phyloP scores from a whole-genome alignment of 192 early-diverging fungal species.

The Mortierella antarctica region DNA sequence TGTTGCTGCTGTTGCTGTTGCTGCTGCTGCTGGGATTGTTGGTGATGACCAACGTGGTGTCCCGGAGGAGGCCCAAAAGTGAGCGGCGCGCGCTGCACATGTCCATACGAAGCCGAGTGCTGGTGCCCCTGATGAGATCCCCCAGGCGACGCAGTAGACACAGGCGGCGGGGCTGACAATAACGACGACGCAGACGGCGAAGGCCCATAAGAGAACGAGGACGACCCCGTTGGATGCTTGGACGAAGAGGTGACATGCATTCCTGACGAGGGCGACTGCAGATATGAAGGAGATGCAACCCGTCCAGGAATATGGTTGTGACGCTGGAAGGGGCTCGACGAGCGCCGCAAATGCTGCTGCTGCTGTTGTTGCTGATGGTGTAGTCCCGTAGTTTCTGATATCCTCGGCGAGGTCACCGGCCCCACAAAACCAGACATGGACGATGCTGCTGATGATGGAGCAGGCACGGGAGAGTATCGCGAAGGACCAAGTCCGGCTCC shows the following conservation, averaged over 20 bases:
- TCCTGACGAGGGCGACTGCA: slow-evolving; percentile 12
- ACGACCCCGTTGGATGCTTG: slow-evolving; percentile 12
- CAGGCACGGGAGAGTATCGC: slow-evolving; percentile 25
- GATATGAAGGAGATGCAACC: slow-evolving; percentile 34
- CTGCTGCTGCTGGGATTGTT: not conserved
- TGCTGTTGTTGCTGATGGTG: slow-evolving; percentile 21
- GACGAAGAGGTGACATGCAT: slow-evolving; percentile 4
- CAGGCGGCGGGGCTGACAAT: slow-evolving; percentile 18
- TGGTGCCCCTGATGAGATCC: slow-evolving; percentile 35
- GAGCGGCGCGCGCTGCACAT: slow-evolving; percentile 17
- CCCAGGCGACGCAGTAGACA: not conserved
- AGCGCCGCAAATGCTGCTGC: slow-evolving; percentile 29
- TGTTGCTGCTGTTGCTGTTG: slow-evolving; percentile 9
- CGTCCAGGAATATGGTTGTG: slow-evolving; percentile 40
- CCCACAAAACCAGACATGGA: slow-evolving; percentile 23
- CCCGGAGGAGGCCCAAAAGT: slow-evolving; percentile 14
- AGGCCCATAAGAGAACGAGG: slow-evolving; percentile 21
- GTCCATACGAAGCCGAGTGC: slow-evolving; percentile 13
- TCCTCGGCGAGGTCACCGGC: slow-evolving; percentile 21
- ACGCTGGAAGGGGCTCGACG: slow-evolving; percentile 42
- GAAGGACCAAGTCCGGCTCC: slow-evolving; percentile 9
- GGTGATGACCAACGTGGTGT: not conserved
- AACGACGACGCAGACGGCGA: slow-evolving; percentile 14
- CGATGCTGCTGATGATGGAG: slow-evolving; percentile 8
- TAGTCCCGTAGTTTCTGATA: slow-evolving; percentile 18